Conservation (phyloP, 495 filamentous ascomycete genomes). For the Lophium mytilinum region DNA sequence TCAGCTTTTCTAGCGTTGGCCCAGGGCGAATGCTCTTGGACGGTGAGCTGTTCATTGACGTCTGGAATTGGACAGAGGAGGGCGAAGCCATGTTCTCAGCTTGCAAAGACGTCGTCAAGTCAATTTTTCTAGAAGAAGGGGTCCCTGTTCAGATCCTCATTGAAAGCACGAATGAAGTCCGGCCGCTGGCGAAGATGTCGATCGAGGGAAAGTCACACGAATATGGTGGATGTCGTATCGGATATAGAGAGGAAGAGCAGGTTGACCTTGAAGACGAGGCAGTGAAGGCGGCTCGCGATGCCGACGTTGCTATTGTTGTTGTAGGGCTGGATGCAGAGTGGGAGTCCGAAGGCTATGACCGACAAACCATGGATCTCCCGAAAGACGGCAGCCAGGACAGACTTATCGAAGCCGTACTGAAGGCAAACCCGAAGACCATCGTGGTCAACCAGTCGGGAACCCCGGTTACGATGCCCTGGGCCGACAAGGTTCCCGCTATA, state of each 20-base stretch:
- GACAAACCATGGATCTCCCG: slow-evolving; percentile 75
- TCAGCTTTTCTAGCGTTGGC: slow-evolving; percentile 28
- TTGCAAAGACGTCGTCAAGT: slow-evolving; percentile 56
- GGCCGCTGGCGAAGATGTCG: slow-evolving; percentile 54
- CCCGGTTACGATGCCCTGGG: slow-evolving; percentile 82
- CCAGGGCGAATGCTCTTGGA: slow-evolving; percentile 25
- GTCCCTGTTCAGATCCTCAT: slow-evolving; percentile 53
- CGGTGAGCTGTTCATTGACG: slow-evolving; percentile 55
- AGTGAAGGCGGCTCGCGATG: slow-evolving; percentile 50
- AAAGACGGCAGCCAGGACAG: slow-evolving; percentile 59
- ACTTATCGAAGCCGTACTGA: slow-evolving; percentile 59
- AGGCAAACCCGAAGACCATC: slow-evolving; percentile 64
- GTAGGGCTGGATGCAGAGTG: slow-evolving; percentile 76
- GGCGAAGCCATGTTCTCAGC: slow-evolving; percentile 51
- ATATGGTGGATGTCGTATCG: slow-evolving; percentile 71
- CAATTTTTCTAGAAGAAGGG: slow-evolving; percentile 48
- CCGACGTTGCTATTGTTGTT: slow-evolving; percentile 69
- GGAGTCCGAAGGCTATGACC: slow-evolving; percentile 83
- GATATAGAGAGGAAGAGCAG: slow-evolving; percentile 56
- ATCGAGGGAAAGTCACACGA: slow-evolving; percentile 47
- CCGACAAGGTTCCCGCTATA: slow-evolving; percentile 49
- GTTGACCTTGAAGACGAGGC: slow-evolving; percentile 60
- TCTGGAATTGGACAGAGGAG: slow-evolving; percentile 60
- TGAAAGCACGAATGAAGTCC: slow-evolving; percentile 45
- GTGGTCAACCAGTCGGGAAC: slow-evolving; percentile 81